Evolutionary conservation across 257 asterid species (phyloP).

Genomic region (Nicotiana tabacum): DNA sequence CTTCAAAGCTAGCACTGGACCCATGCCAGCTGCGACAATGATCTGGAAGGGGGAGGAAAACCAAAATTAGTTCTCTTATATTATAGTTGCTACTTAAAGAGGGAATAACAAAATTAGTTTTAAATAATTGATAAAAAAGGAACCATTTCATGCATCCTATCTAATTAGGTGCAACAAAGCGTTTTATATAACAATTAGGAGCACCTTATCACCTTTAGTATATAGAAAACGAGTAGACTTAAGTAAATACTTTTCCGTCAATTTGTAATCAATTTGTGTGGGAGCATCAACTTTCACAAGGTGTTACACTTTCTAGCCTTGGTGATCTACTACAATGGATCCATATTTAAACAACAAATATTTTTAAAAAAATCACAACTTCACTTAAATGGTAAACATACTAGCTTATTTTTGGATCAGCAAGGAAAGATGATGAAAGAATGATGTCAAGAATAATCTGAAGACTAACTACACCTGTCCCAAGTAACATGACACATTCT

Average conservation of each 20-base stretch:
- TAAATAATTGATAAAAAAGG: neutral
- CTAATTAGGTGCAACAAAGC: slow-evolving; percentile 3
- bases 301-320: neutral
- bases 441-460: neutral
- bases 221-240: neutral
- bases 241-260: neutral
- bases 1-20: slow-evolving; percentile 85
- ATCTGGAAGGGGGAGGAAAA: slow-evolving; percentile 49
- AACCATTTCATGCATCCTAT: neutral
- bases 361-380: neutral
- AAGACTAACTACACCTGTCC: neutral
- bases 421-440: slow-evolving; percentile 8
- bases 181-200: neutral
- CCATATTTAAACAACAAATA: neutral
- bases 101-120: neutral
- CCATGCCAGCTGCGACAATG: slow-evolving; percentile 82
- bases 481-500: neutral
- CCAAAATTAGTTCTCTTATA: neutral
- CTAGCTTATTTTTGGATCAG: neutral
- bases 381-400: neutral
- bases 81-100: neutral
- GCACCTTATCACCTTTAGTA: neutral
- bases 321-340: neutral
- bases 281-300: neutral
- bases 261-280: neutral